phyloP scores from a whole-genome alignment of 2,329 filamentous ascomycete genomes.

The Alternaria gansuensis region DNA sequence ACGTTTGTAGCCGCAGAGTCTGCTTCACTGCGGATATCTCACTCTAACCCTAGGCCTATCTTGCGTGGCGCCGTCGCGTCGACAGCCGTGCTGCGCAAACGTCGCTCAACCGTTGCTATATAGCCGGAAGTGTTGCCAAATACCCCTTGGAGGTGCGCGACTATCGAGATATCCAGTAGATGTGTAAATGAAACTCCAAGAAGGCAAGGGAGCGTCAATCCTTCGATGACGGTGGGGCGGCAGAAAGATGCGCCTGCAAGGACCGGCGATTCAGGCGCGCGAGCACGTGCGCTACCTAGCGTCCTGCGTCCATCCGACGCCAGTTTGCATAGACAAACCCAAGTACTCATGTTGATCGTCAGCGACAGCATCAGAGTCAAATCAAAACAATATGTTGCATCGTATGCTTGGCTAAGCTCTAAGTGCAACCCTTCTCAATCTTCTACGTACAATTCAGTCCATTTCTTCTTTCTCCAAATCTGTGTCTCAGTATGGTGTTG shows the following conservation, averaged over 20 bases:
- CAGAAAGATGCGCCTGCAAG: constrained; percentile 14
- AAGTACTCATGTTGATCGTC: neutral
- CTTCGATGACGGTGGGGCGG: constrained; percentile 15
- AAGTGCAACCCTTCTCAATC: too few species aligned
- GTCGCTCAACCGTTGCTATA: neutral
- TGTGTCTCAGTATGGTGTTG: too few species aligned
- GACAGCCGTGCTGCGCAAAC: constrained; percentile 11
- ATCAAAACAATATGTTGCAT: too few species aligned
- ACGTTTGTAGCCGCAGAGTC: neutral
- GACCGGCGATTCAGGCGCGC: constrained; percentile 15
- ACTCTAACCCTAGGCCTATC: constrained; percentile 6
- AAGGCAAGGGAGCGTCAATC: neutral
- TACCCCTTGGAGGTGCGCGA: neutral
- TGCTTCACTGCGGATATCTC: constrained; percentile 9
- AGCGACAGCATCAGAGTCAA: neutral
- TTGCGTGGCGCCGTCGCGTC: constrained; percentile 16
- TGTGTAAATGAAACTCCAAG: neutral
- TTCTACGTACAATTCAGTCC: too few species aligned
- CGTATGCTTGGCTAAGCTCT: too few species aligned
- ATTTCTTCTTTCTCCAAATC: too few species aligned
- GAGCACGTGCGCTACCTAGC: constrained; percentile 21
- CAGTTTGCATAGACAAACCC: neutral
- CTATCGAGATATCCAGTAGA: neutral
- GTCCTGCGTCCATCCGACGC: constrained; percentile 5
- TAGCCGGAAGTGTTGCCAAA: neutral